Base-by-base conservation (phyloP, 2,329 filamentous ascomycete species). In the Tolypocladium endophyticum region DNA sequence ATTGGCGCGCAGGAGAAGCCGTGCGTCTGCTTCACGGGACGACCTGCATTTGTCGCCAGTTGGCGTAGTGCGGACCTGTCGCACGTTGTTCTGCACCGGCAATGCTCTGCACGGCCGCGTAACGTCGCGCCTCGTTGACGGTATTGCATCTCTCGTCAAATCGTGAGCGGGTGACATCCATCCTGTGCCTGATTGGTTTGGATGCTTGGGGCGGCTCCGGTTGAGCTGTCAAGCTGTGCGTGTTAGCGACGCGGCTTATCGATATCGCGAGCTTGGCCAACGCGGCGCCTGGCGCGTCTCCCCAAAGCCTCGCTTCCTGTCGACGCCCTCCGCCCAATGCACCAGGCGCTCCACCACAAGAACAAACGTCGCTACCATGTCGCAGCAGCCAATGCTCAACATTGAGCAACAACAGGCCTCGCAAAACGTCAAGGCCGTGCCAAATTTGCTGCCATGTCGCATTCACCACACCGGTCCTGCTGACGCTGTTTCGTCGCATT, bases 381-480 rank as follows among this genome's bases (percentile, higher is more conserved):
- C 74, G 20, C 39, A n/a, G 20, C 20, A n/a, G 60, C 71, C 75
- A 43, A 79, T 81, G 20, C 71, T 81, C 33, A 67, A 68, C 4
- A 68, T 81, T 36, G 68, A 71, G n/a, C 62, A 67, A 6, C 59
- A 64, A 30, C 58, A 65, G 2, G 58, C 61, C n/a, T 14, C 7
- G 7, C 33, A 23, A 23, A 60, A 60, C 2, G 52, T 60, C 25
- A 78, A 79, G 61, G 77, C 78, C 59, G 83, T 79, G 0, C 83
- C 87, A 4, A 87, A 96, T 68, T 76, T 96, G 25, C 79, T 97
- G 18, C 92, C 92, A 4, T 94, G 90, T 67, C 83, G 85, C 59
- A 84, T 97, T 68, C 82, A 92, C 67, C 87, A 95, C 72, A 84
- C 89, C 66, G 92, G 92, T 1, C 79, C 85, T 1, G 78, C 93